Percentiles rank a stretch among this genome's conserved stretches.
These are phyloP conservation scores for Sporothrix protearum DNA, from an alignment of 2,329 filamentous ascomycete species.

Conservation along the genomic window DNA sequence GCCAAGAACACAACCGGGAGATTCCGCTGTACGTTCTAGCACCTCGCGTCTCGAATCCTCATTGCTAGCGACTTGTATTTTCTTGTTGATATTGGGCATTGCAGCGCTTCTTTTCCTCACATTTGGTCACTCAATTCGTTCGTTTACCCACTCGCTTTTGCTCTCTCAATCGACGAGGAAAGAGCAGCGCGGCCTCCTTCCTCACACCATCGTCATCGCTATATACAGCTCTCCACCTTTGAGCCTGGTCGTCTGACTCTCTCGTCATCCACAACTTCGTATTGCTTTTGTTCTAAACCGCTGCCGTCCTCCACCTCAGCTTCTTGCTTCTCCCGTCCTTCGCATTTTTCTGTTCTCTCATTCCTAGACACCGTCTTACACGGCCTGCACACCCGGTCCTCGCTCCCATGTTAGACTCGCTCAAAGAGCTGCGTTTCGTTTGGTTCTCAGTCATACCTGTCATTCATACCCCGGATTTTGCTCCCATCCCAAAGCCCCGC, in stretches of 20 bases:
- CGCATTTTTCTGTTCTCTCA: not conserved
- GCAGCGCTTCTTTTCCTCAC: not conserved
- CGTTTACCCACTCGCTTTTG: not conserved
- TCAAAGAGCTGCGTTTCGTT: not conserved
- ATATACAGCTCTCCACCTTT: not conserved
- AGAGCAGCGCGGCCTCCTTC: not conserved
- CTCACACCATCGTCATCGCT: not conserved
- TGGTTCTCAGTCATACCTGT: not conserved
- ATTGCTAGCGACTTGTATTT: not conserved
- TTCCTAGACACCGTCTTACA: not conserved
- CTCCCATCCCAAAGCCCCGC: not conserved
- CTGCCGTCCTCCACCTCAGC: not conserved
- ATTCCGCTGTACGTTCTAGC: constrained; percentile 5
- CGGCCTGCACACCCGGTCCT: not conserved
- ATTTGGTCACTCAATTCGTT: not conserved
- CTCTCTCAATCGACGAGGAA: not conserved
- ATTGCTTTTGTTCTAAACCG: not conserved
- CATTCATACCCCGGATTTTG: not conserved
- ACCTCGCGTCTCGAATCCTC: not conserved
- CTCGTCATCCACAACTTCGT: not conserved
- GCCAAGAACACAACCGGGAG: not conserved
- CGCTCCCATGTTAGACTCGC: not conserved
- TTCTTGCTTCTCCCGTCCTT: not conserved
- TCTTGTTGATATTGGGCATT: not conserved
- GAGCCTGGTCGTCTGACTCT: not conserved